Percentiles rank a stretch among this genome's conserved stretches.
phyloP scores from a whole-genome alignment of 108 stramenopile genomes.

The Pseudonitzschia delicatissima region DNA sequence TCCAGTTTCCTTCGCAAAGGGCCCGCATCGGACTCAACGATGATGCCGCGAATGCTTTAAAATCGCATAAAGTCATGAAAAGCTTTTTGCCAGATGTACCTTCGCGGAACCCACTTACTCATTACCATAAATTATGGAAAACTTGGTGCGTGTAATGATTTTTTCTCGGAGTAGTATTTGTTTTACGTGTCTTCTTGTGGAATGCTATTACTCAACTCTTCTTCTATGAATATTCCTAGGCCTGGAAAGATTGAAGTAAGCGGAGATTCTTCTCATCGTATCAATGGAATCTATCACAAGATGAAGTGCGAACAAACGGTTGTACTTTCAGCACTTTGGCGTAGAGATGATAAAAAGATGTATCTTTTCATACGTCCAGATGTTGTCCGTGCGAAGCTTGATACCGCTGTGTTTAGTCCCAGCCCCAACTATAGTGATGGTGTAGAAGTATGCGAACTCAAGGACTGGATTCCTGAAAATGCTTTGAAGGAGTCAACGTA shows the following conservation, averaged over 20 bases:
- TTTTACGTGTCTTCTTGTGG: no score
- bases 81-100: slow-evolving; percentile 25
- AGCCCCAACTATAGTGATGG: slow-evolving; percentile 35
- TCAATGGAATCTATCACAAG: slow-evolving; percentile 42
- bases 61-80: slow-evolving; percentile 17
- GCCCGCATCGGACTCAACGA: slow-evolving; percentile 23
- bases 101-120: slow-evolving; percentile 34
- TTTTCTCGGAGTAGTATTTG: not conserved
- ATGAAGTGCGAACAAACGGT: slow-evolving; percentile 29
- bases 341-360: slow-evolving; percentile 23
- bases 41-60: slow-evolving; percentile 14
- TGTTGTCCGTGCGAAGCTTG: slow-evolving; percentile 37
- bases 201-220: not conserved
- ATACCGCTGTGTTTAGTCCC: slow-evolving; percentile 34
- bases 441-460: slow-evolving; percentile 33
- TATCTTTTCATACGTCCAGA: slow-evolving; percentile 38
- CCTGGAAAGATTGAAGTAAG: slow-evolving; percentile 29
- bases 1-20: slow-evolving; percentile 18
- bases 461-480: slow-evolving; percentile 44
- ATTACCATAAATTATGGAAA: slow-evolving; percentile 39
- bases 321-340: slow-evolving; percentile 39
- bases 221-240: not conserved
- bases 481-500: slow-evolving; percentile 13
- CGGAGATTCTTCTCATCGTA: slow-evolving; percentile 21
- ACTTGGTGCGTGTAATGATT: slow-evolving; percentile 19